Percentiles rank a stretch among this genome's conserved stretches.
Conservation (phyloP, 2,329 filamentous ascomycete genomes). For the Hortaea werneckii region DNA sequence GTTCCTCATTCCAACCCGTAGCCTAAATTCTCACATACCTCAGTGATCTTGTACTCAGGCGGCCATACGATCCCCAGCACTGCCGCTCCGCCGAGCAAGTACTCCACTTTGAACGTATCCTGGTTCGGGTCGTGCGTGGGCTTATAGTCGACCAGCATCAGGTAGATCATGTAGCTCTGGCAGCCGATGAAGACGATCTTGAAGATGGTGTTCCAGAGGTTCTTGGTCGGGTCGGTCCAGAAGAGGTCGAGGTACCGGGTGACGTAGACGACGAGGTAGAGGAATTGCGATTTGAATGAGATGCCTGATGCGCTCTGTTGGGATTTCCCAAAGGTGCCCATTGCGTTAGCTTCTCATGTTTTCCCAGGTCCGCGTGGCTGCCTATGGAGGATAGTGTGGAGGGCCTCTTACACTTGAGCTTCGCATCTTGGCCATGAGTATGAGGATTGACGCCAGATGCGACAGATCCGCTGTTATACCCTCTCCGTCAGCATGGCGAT, state of each 20-base stretch:
- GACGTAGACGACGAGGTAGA: slow-evolving; percentile 89
- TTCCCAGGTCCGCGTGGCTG: background rate
- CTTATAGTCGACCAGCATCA: slow-evolving; percentile 97
- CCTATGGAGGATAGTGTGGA: background rate
- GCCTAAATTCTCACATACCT: slow-evolving; percentile 32
- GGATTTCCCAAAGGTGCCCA: background rate
- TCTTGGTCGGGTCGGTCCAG: slow-evolving; percentile 39
- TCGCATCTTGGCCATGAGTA: slow-evolving; percentile 94
- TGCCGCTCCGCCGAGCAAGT: slow-evolving; percentile 72
- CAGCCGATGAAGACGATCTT: slow-evolving; percentile 90
- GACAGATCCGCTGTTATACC: slow-evolving; percentile 69
- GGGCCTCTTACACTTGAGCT: slow-evolving; percentile 59
- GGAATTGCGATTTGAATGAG: slow-evolving; percentile 95
- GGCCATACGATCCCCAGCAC: slow-evolving; percentile 74
- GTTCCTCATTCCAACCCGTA: background rate
- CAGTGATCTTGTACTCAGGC: slow-evolving; percentile 68
- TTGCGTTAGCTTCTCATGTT: background rate
- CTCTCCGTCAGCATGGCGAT: slow-evolving; percentile 3
- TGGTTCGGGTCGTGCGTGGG: slow-evolving; percentile 94
- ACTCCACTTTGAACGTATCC: slow-evolving; percentile 95
- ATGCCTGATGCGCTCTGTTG: slow-evolving; percentile 86
- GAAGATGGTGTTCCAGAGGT: slow-evolving; percentile 83
- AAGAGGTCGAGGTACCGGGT: slow-evolving; percentile 63
- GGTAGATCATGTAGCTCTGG: slow-evolving; percentile 89
- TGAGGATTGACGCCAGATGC: slow-evolving; percentile 87